phyloP scores from a whole-genome alignment of 2,329 filamentous ascomycete species.

The Penicillium aurantiogriseum region DNA sequence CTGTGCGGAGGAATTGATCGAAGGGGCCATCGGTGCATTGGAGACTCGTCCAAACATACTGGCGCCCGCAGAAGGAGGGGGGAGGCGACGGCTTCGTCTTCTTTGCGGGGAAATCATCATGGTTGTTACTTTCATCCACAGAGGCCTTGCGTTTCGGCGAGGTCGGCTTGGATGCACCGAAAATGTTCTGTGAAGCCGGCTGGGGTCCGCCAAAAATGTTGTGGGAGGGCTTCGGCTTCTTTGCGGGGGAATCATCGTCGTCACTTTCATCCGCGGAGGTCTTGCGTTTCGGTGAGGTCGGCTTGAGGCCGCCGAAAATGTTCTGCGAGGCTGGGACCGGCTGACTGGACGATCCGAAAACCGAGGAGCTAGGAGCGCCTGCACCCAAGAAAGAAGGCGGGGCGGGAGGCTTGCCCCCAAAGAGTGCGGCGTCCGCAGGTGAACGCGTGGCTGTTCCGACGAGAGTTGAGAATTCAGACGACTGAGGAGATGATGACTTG shows the following conservation, averaged over 20 bases:
- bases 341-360: constrained; percentile 30
- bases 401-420: neutral
- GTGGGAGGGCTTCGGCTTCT: constrained; percentile 19
- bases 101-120: constrained; percentile 25
- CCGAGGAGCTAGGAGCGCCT: constrained; percentile 20
- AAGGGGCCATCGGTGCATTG: neutral
- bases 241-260: constrained; percentile 24
- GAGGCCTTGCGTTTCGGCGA: constrained; percentile 19
- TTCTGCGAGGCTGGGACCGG: constrained; percentile 32
- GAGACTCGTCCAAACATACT: constrained; percentile 40
- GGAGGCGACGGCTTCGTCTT: constrained; percentile 16
- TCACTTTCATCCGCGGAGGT: constrained; percentile 21
- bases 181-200: constrained; percentile 33
- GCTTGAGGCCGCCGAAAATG: constrained; percentile 39
- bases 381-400: neutral
- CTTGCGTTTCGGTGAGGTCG: constrained; percentile 19
- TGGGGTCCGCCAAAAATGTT: neutral
- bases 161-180: constrained; percentile 32
- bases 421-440: neutral
- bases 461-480: neutral
- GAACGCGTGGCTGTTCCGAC: neutral
- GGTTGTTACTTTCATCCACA: constrained; percentile 23
- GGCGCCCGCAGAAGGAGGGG: constrained; percentile 25
- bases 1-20: constrained; percentile 15
- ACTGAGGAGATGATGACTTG: neutral